Evolutionary conservation across 371 early-diverging fungal species (phyloP), one percentile per base, ranked within the genome.

Genomic region (Mucor circinelloides): DNA sequence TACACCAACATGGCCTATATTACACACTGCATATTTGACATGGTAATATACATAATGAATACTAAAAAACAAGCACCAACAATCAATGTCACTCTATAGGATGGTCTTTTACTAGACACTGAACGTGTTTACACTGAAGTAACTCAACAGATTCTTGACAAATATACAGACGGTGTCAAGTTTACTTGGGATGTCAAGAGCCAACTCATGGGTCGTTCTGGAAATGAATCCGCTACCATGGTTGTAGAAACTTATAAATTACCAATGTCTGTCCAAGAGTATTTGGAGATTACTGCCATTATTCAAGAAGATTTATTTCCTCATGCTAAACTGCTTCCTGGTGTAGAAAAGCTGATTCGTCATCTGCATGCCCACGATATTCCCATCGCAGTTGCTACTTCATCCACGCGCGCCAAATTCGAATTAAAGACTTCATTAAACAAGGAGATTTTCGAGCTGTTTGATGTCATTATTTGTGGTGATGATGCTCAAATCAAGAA

Each of bases 381-480:
- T 48, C 96, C 96, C 9, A 96, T 97, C 30, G 93, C 91, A 0
- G 94, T 97, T 6, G 97, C 95, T 1, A 97, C 97, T 1, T 91
- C 94, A 44, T 94, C 94, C 4, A 82, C 85, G 61, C 87, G 86
- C 15, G 60, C 74, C n/a, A 89, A 89, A 58, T 97, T 90, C 71
- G 72, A 85, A 23, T 58, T 93, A 25, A 97, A 97, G 72, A 86
- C 94, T 0, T 74, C 68, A 2, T 81, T 85, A 23, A 90, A 96
- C 72, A 83, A 82, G 56, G 86, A 85, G 1, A 72, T 96, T 27
- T 97, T 97, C 72, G 69, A 69, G 1, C 73, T 93, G 55, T 97
- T 97, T 76, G 92, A 91, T 65, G 85, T 82, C 38, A 84, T 94
- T 71, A 83, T 94, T 8, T 91, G 91, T 72, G 98, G 97, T 19